Evolutionary conservation across 225 moss, liverwort and hornwort genomes (phyloP).

Genomic region (Polytrichum formosum): DNA sequence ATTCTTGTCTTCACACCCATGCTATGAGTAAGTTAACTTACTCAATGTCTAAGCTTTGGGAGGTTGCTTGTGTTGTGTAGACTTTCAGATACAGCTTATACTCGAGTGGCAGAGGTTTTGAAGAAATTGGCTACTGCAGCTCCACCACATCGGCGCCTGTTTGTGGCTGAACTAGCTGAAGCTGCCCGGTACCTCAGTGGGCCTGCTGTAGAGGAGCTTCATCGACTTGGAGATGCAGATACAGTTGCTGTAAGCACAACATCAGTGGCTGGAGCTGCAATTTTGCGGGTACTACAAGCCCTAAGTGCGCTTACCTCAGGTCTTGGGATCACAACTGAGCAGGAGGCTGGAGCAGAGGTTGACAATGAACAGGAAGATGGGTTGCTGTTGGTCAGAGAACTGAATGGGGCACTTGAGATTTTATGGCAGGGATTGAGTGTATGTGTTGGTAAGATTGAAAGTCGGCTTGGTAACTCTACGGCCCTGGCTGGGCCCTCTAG

Average conservation of each 20-base stretch:
- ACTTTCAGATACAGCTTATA: slow-evolving; percentile 81
- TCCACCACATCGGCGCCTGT: slow-evolving; percentile 72
- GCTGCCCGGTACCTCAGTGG: slow-evolving; percentile 67
- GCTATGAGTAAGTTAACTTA: too few species aligned
- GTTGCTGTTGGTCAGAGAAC: slow-evolving; percentile 60
- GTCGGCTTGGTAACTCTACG: slow-evolving; percentile 57
- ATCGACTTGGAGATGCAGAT: slow-evolving; percentile 73
- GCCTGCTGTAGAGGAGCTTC: slow-evolving; percentile 74
- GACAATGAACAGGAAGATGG: slow-evolving; percentile 85
- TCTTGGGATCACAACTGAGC: slow-evolving; percentile 40
- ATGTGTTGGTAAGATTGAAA: slow-evolving; percentile 82
- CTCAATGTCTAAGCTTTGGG: neutral
- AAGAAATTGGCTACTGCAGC: slow-evolving; percentile 92
- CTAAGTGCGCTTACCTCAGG: slow-evolving; percentile 77
- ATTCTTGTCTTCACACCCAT: too few species aligned
- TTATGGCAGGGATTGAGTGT: slow-evolving; percentile 87
- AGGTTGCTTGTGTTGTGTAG: slow-evolving; percentile 35
- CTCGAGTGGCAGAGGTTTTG: slow-evolving; percentile 85
- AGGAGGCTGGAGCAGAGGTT: slow-evolving; percentile 39
- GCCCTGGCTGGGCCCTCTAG: slow-evolving; percentile 46
- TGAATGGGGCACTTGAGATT: slow-evolving; percentile 75
- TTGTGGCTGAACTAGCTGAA: slow-evolving; percentile 79
- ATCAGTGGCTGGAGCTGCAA: slow-evolving; percentile 91
- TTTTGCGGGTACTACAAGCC: slow-evolving; percentile 86
- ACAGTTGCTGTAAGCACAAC: slow-evolving; percentile 68